phyloP scores from a whole-genome alignment of 768 basidiomycete genomes.

The Lentinula guzmanii region DNA sequence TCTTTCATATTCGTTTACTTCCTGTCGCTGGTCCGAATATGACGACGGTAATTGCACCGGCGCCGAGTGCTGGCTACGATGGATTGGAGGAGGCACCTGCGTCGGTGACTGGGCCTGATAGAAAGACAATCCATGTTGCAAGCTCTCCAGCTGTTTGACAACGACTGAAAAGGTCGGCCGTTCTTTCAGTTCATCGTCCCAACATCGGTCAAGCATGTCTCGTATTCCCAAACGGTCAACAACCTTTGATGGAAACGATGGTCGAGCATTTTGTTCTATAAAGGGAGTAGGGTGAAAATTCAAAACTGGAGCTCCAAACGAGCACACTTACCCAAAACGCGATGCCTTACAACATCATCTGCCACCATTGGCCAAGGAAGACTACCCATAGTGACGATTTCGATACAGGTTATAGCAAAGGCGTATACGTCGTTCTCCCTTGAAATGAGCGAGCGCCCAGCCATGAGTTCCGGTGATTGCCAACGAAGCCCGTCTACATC shows the following conservation, averaged over 20 bases:
- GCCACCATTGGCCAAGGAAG: constrained; percentile 26
- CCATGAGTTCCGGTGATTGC: constrained; percentile 38
- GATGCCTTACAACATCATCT: constrained; percentile 19
- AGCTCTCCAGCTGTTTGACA: not conserved
- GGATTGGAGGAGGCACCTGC: not conserved
- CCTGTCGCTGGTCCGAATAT: not conserved
- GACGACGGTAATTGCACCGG: not conserved
- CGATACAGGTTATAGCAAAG: constrained; percentile 36
- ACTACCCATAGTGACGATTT: constrained; percentile 33
- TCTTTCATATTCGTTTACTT: not conserved
- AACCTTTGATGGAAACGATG: not conserved
- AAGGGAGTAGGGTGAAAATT: too few relatives aligned
- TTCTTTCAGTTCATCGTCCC: not conserved
- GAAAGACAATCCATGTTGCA: not conserved
- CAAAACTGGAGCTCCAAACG: not conserved
- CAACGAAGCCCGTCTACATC: constrained; percentile 34
- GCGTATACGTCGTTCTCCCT: constrained; percentile 36
- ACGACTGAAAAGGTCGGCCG: not conserved
- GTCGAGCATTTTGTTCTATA: not conserved
- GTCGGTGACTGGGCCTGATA: not conserved
- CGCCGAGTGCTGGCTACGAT: not conserved
- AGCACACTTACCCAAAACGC: constrained; percentile 20
- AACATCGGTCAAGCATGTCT: not conserved
- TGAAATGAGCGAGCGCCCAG: constrained; percentile 18
- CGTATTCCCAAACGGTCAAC: not conserved